Evolutionary conservation across 2,329 filamentous ascomycete species (phyloP).

Genomic region (Fusarium subtropicale): DNA sequence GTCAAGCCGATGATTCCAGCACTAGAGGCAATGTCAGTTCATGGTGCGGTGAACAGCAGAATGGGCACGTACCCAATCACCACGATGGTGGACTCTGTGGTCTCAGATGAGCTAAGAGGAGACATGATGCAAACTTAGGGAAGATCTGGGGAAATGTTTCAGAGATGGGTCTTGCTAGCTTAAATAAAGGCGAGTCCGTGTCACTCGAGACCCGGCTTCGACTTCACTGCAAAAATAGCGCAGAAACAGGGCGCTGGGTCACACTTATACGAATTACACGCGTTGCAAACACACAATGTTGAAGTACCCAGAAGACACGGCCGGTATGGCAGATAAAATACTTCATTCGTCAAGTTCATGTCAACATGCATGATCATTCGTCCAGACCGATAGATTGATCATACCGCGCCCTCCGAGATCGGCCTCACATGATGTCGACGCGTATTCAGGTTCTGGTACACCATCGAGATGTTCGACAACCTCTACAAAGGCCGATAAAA

Average conservation of each 20-base stretch:
- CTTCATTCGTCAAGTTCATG: background rate
- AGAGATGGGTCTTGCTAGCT: background rate
- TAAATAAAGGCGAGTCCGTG: background rate
- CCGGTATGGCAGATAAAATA: background rate
- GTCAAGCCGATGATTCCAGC: constrained; percentile 66
- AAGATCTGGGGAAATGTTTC: background rate
- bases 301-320: too few relatives aligned
- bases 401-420: background rate
- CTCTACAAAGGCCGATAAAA: background rate
- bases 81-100: constrained; percentile 39
- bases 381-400: fast-evolving
- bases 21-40: constrained; percentile 47
- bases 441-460: fast-evolving
- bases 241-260: fast-evolving
- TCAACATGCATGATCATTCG: background rate
- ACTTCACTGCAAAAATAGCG: background rate
- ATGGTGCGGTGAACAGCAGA: fast-evolving
- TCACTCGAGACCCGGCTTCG: background rate
- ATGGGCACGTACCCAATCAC: constrained; percentile 44
- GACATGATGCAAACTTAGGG: constrained; percentile 7
- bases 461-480: too few relatives aligned
- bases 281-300: background rate
- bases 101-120: background rate
- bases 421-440: background rate
- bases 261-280: too few relatives aligned